Evolutionary conservation across 495 filamentous ascomycete genomes (phyloP).

Genomic region (Aspergillus olivimuriae): DNA sequence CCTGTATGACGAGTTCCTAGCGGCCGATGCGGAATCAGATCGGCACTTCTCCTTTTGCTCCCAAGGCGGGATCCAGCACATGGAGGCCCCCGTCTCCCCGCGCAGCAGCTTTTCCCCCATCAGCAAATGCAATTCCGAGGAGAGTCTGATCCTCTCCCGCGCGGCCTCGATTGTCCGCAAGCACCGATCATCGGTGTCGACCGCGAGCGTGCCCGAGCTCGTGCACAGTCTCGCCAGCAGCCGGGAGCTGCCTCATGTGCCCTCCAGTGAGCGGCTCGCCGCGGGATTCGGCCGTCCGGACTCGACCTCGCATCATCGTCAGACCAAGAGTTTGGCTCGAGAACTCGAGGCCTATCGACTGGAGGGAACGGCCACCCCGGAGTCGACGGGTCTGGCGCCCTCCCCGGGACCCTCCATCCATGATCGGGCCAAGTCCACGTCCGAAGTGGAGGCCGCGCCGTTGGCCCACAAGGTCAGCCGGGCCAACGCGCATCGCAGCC

Average conservation of each 20-base stretch:
- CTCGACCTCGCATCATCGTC: conserved; percentile 33
- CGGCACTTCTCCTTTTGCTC: conserved; percentile 37
- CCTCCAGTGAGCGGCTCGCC: conserved; percentile 22
- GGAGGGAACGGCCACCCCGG: conserved; percentile 21
- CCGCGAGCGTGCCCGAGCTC: conserved; percentile 51
- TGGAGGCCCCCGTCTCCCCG: conserved; percentile 35
- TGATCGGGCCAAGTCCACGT: conserved; percentile 35
- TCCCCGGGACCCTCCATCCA: conserved; percentile 12
- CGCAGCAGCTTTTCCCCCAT: conserved; percentile 50
- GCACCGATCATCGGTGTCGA: conserved; percentile 50
- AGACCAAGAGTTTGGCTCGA: conserved; percentile 35
- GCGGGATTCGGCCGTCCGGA: conserved; percentile 17
- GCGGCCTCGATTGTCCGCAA: conserved; percentile 44
- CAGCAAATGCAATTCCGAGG: conserved; percentile 54
- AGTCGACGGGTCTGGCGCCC: conserved; percentile 14
- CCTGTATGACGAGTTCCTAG: conserved; percentile 44
- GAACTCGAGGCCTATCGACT: conserved; percentile 24
- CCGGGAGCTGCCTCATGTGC: conserved; percentile 34
- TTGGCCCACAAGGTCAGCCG: conserved; percentile 5
- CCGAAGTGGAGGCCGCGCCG: conserved; percentile 21
- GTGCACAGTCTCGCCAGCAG: conserved; percentile 42
- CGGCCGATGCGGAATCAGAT: conserved; percentile 40
- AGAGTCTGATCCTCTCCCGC: conserved; percentile 47
- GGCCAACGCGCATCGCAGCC: conserved; percentile 7
- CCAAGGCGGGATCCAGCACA: conserved; percentile 31